Base-by-base conservation (phyloP, 1,139 yeast genomes). In the Candida frijolesensis region DNA sequence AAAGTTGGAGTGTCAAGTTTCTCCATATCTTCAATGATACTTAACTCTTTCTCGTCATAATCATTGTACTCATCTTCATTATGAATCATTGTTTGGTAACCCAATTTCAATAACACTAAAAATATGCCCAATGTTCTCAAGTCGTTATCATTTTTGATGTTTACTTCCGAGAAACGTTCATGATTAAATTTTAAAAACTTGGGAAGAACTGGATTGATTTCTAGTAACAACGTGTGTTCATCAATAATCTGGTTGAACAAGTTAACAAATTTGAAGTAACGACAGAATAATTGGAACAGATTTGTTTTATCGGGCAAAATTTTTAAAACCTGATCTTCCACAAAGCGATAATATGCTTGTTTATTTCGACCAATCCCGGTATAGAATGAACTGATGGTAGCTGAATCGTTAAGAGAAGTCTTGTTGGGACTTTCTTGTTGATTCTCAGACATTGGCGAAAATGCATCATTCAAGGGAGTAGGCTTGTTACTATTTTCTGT, bases 81-180 rank as follows among this genome's bases (percentile, higher is more conserved):
- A 50, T 76, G 79, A 30, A 74, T 63, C 52, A 75, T 61, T 44
- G 74, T 68, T 69, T 74, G 63, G 54, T 73, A 74, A 1, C 79
- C 79, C 29, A 76, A 60, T 44, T 76, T 59, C 29, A 69, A 51
- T 3, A 69, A 61, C 3, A 76, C 53, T 32, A 76, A 59, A 39
- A 71, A 59, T 15, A 70, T 65, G 1, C 75, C 78, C 37, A 70
- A 51, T 1, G 65, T 59, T 43, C 60, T 62, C 47, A 76, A 64
- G 46, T 72, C 76, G 32, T 66, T 60, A 11, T 73, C 76, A 47
- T 56, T 65, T 19, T 63, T 63, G 38, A 76, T 68, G 6, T 53
- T 51, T 2, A 74, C 50, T 18, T 60, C 58, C 2, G 59, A 51
- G 50, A 63, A 66, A 47, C 58, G 59, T 2, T 58, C 66, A 12